These are phyloP conservation scores for Aspergillus sergii DNA, from an alignment of 2,329 filamentous ascomycete genomes.

Conservation along the genomic window DNA sequence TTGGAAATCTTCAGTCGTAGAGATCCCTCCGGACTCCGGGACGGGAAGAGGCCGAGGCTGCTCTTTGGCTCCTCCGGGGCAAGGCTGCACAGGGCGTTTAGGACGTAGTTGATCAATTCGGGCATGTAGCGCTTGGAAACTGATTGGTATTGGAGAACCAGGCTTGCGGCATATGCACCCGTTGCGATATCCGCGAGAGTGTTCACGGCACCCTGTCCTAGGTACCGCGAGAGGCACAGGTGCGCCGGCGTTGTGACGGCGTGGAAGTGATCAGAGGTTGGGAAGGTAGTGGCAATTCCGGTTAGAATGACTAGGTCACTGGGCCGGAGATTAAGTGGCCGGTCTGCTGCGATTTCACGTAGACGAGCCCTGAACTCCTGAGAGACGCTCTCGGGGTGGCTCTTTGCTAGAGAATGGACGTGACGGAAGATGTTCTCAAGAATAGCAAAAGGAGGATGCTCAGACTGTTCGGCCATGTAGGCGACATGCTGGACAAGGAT, in stretches of 20 bases:
- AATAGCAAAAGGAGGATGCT: slow-evolving; percentile 63
- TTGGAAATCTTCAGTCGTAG: slow-evolving; percentile 51
- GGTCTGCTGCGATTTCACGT: slow-evolving; percentile 54
- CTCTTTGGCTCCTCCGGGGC: slow-evolving; percentile 57
- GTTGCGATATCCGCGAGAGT: slow-evolving; percentile 67
- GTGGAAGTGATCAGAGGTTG: slow-evolving; percentile 96
- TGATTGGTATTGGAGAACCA: slow-evolving; percentile 80
- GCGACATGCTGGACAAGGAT: slow-evolving; percentile 59
- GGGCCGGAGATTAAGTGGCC: slow-evolving; percentile 54
- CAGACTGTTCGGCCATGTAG: slow-evolving; percentile 56
- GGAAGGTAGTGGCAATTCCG: slow-evolving; percentile 81
- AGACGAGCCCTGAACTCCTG: slow-evolving; percentile 77
- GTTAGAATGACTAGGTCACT: slow-evolving; percentile 84
- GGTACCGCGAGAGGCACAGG: slow-evolving; percentile 78
- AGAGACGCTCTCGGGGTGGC: slow-evolving; percentile 76
- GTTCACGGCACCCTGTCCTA: slow-evolving; percentile 74
- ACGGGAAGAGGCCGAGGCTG: slow-evolving; percentile 61
- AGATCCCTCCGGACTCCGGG: slow-evolving; percentile 58
- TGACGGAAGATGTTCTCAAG: slow-evolving; percentile 84
- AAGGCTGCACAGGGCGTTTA: slow-evolving; percentile 72
- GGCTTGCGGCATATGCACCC: slow-evolving; percentile 76
- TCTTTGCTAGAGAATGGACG: slow-evolving; percentile 88
- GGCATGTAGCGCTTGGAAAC: slow-evolving; percentile 86
- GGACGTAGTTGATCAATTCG: slow-evolving; percentile 78
- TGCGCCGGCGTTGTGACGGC: slow-evolving; percentile 89